Evolutionary conservation across 1,139 yeast species (phyloP).

Genomic region (Protomyces gravidus): DNA sequence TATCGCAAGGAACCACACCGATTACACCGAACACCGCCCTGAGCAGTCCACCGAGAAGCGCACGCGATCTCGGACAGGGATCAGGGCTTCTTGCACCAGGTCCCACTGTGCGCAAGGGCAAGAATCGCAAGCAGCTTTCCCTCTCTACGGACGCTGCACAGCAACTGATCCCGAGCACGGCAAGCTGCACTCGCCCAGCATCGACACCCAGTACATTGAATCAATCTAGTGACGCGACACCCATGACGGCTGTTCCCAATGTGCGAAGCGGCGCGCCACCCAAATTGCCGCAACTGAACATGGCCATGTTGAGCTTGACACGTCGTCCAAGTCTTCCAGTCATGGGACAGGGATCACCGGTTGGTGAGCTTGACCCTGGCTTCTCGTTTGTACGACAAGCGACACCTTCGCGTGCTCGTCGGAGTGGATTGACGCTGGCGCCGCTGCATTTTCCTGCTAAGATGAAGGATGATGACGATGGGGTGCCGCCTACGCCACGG

Average conservation of each 20-base stretch:
- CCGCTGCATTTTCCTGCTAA: background rate
- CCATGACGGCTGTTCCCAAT: background rate
- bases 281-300: slow-evolving; percentile 14
- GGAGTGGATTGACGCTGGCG: background rate
- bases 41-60: background rate
- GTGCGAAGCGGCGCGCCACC: slow-evolving; percentile 5
- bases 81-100: background rate
- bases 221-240: background rate
- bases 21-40: background rate
- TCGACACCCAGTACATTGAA: background rate
- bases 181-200: background rate
- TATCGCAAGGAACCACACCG: background rate
- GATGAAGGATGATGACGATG: background rate
- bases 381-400: slow-evolving; percentile 7
- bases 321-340: slow-evolving; percentile 14
- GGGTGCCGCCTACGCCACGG: background rate
- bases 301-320: slow-evolving; percentile 5
- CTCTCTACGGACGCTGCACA: slow-evolving; percentile 13
- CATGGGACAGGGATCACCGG: background rate
- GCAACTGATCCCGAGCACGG: background rate
- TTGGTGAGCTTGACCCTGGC: slow-evolving; percentile 5
- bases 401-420: background rate
- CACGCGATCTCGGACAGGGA: background rate
- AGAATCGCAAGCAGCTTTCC: slow-evolving; percentile 21
- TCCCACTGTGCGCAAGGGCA: slow-evolving; percentile 3